Evolutionary conservation across 371 early-diverging fungal genomes (phyloP), one percentile per base, ranked within the genome.

Genomic region (Mortierella sp.): DNA sequence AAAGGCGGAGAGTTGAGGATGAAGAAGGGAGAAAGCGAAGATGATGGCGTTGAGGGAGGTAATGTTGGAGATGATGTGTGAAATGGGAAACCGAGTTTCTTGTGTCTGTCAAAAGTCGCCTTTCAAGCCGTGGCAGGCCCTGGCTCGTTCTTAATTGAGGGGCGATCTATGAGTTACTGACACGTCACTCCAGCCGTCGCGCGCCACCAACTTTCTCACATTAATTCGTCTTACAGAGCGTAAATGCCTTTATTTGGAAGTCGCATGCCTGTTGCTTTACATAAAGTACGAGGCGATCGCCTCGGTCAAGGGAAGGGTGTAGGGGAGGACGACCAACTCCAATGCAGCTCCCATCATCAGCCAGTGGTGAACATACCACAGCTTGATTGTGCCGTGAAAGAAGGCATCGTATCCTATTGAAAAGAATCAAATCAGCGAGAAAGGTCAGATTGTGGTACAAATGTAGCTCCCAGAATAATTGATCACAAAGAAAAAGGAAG

Each of bases 351-450:
- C 88, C 80, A 88, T 81, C 81, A 81, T 75, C 68, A 84, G 47
- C 88, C 88, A 88, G 72, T 84, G 76, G 70, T 81, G 84, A 28
- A 83, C 72, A 76, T 84, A 88, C 73, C 75, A 76, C 73, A 88
- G 47, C 77, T 88, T 88, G 81, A 88, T 88, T 7, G 73, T 88
- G 65, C 88, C 88, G 34, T 88, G 88, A 75, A 80, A 88, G 60
- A 83, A 83, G 21, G 87, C 87, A 63, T 84, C 84, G 48, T 81
- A 79, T 68, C 84, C 84, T 84, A 42, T 68, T 28, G n/a, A 11
- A 48, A 38, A 52, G 24, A 6, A n/a, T 44, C 24, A 8, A 31
- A 68, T n/a, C n/a, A n/a, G 8, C 50, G 16, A 3, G 34, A 38
- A 47, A 8, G 42, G 68, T 55, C 34, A 73, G 68, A 48, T 57